phyloP scores from a whole-genome alignment of 1,139 yeast species.

The Pichia sp. region DNA sequence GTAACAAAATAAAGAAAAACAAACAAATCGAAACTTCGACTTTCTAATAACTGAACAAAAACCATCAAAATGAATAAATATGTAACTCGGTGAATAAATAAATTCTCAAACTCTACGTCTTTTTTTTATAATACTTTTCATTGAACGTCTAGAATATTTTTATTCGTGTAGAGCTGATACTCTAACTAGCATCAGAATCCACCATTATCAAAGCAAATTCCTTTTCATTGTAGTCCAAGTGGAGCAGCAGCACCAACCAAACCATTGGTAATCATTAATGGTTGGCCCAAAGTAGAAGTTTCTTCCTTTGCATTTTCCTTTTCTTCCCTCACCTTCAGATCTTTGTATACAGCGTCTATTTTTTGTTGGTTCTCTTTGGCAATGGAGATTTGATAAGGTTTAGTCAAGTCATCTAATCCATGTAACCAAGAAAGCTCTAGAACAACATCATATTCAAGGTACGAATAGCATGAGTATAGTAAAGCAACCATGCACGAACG shows the following conservation, averaged over 20 bases:
- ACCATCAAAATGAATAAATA: neutral
- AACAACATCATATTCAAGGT: constrained; percentile 77
- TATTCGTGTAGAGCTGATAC: neutral
- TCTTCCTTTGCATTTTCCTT: constrained; percentile 53
- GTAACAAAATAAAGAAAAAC: constrained; percentile 4
- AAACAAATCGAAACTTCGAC: neutral
- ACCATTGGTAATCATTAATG: constrained; percentile 69
- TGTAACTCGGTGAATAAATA: constrained; percentile 3
- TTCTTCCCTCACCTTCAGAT: constrained; percentile 65
- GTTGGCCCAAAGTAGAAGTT: constrained; percentile 40
- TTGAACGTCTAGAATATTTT: neutral
- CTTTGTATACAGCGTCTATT: constrained; percentile 61
- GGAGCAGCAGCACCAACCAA: constrained; percentile 28
- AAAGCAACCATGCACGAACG: constrained; percentile 93
- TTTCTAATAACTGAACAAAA: neutral
- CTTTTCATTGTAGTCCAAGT: constrained; percentile 59
- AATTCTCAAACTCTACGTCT: neutral
- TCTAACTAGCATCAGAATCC: constrained; percentile 9
- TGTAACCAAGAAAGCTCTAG: constrained; percentile 90
- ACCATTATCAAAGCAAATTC: constrained; percentile 61
- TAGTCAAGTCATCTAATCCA: constrained; percentile 68
- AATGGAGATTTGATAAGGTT: constrained; percentile 85
- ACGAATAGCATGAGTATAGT: constrained; percentile 79
- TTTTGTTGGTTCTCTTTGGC: constrained; percentile 71
- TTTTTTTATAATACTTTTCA: neutral